Evolutionary conservation across 164 flowering plant species (phyloP).

Genomic region (Liriodendron chinense): DNA sequence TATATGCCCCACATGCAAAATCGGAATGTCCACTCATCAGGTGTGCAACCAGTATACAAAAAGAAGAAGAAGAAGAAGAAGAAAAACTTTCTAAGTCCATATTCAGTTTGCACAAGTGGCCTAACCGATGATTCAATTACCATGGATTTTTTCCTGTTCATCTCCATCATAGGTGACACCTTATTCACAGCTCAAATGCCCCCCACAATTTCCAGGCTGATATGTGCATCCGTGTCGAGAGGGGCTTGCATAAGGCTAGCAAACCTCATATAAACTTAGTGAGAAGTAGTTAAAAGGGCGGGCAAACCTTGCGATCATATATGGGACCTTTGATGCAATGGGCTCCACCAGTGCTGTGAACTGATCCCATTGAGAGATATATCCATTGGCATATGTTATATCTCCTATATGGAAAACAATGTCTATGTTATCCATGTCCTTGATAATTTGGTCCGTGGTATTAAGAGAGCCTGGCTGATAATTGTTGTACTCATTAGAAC

Average conservation of each 20-base stretch:
- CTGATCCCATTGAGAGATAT: constrained; percentile 51
- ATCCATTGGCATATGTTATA: constrained; percentile 44
- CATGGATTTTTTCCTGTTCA: no score
- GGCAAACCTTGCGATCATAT: constrained; percentile 38
- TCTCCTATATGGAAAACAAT: constrained; percentile 47
- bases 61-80: no score
- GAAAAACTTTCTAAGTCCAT: no score
- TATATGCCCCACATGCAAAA: no score
- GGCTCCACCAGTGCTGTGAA: constrained; percentile 47
- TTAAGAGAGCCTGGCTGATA: constrained; percentile 37
- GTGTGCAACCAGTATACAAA: no score
- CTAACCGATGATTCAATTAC: no score
- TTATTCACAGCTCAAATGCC: background rate
- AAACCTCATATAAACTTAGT: background rate
- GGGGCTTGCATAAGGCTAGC: background rate
- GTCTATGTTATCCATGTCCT: constrained; percentile 34
- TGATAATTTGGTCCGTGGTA: constrained; percentile 33
- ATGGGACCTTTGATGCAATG: constrained; percentile 39
- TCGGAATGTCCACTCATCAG: no score
- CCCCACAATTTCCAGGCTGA: no score
- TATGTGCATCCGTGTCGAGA: no score
- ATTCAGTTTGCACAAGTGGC: no score
- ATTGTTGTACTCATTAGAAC: constrained; percentile 33
- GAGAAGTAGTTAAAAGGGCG: background rate
- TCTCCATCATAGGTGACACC: background rate